Base-by-base conservation (phyloP, 2,329 filamentous ascomycete species). In the Byssothecium circinans region DNA sequence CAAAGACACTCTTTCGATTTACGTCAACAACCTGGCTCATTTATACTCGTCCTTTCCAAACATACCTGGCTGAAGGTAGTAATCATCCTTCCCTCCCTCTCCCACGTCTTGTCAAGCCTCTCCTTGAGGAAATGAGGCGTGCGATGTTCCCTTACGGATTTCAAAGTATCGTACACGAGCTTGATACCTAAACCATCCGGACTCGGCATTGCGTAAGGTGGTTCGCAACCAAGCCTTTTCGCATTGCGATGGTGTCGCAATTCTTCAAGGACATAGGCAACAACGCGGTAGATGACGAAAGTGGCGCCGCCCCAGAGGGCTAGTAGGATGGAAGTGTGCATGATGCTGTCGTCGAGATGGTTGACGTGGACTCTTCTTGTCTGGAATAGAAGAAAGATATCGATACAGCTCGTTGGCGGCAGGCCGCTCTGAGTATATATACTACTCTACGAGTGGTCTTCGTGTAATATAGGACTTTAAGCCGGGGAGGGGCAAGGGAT, bases 161-260 rank as follows among this genome's bases (percentile, higher is more conserved):
- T 65, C 6, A 75, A 36, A 23, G 75, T 70, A 17, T 63, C 51
- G 25, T 60, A 42, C 48, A 81, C 69, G 40, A 75, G 62, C 53
- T 79, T 75, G n/a, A 78, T 56, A 4, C 81, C 81, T 1, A 83
- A 62, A 38, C 82, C 56, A 2, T 73, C 72, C 54, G 79, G 72
- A 0, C 75, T 73, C 50, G 73, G 77, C 18, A 51, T 43, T 7
- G 60, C 52, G 14, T 68, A 56, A 2, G 73, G 65, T 2, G 70
- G 69, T 33, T 76, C 64, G 56, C 79, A 81, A 15, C 77, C 76
- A 8, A 65, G 51, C 32, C 49, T 45, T 52, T 76, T 68, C 11
- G 66, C 68, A 23, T 58, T 60, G 29, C 59, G 63, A 22, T 68
- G 52, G 29, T 68, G 62, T 27, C 70, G 63, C 15, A 71, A 67